Conservation (phyloP, 1,139 yeast genomes). For the Candida sojae region DNA sequence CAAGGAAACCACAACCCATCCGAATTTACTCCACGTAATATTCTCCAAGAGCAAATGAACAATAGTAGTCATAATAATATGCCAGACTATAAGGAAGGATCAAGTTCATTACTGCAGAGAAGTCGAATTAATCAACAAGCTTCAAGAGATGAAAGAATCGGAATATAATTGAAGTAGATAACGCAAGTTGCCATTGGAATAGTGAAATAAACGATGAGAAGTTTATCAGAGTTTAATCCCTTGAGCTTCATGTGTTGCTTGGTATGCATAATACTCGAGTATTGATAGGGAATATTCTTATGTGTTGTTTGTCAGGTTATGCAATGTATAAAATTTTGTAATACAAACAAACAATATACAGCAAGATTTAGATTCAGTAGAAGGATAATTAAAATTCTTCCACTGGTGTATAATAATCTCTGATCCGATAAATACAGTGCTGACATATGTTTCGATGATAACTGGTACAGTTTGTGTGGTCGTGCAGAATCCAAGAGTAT, state of each 20-base stretch:
- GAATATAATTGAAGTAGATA: conserved; percentile 11
- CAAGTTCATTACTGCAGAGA: conserved; percentile 4
- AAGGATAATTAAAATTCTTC: no score
- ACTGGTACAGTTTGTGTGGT: background rate
- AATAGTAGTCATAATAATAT: conserved; percentile 13
- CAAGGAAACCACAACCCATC: conserved; percentile 1
- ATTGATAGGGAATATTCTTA: no score
- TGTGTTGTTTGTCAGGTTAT: background rate
- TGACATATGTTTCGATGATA: background rate
- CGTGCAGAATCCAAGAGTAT: background rate
- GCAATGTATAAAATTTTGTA: background rate
- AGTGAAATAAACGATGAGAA: no score
- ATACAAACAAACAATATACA: no score
- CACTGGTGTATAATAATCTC: background rate
- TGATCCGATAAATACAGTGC: background rate
- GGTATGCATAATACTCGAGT: no score
- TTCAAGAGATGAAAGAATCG: conserved; percentile 22
- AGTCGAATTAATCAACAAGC: conserved; percentile 3
- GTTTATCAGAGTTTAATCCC: no score
- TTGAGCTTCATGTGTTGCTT: no score
- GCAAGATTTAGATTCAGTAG: no score
- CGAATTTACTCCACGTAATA: conserved; percentile 8
- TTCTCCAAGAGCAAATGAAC: conserved; percentile 20
- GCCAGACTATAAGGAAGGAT: conserved; percentile 13
- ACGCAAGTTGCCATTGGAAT: no score